These are phyloP conservation scores for Eucalyptus urophylla DNA, from an alignment of 345 rosid species.

Conservation along the genomic window DNA sequence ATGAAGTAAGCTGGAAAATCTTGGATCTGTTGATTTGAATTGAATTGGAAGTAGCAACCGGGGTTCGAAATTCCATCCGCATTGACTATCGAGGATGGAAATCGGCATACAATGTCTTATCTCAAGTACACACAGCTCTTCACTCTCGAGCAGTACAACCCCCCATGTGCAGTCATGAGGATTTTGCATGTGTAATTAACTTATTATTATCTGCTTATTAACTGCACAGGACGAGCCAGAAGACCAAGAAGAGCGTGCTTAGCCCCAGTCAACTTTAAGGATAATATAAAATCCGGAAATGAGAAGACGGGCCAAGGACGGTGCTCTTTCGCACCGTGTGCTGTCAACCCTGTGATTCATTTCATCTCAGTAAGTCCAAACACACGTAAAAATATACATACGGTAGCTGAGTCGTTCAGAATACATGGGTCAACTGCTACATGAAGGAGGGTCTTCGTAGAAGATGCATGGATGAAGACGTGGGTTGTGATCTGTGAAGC, in stretches of 20 bases:
- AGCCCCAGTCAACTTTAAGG: background rate
- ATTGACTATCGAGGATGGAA: background rate
- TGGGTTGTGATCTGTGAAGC: background rate
- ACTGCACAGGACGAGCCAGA: background rate
- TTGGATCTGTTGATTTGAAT: background rate
- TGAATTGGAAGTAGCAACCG: background rate
- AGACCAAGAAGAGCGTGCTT: background rate
- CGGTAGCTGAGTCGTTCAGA: background rate
- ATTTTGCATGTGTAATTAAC: background rate
- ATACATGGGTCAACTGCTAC: background rate
- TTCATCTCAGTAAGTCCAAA: background rate
- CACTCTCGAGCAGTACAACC: background rate
- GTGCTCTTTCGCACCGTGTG: background rate
- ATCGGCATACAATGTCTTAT: background rate
- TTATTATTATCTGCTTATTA: background rate
- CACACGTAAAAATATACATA: background rate
- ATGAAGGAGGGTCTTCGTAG: background rate
- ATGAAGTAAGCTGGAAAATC: background rate
- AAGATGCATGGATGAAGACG: background rate
- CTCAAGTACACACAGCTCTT: background rate
- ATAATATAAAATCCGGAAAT: background rate
- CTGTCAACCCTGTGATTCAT: background rate
- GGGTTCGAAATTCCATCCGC: background rate
- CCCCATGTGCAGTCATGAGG: background rate
- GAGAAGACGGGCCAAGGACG: background rate